Percentiles rank a stretch among this genome's conserved stretches.
Conservation (phyloP, 371 early-diverging fungal species). For the Synchytrium microbalum region DNA sequence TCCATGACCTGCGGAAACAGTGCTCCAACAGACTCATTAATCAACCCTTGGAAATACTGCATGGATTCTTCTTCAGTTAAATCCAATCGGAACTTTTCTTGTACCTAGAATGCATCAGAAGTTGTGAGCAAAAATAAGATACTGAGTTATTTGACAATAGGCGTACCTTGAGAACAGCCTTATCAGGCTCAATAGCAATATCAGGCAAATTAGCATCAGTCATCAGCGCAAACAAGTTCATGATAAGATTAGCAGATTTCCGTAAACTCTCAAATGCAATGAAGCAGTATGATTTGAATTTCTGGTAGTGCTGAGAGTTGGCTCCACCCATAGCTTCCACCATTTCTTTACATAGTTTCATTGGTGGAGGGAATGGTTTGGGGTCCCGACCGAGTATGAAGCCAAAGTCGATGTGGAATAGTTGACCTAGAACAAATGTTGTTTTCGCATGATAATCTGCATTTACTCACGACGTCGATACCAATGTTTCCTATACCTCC, state of each 20-base stretch:
- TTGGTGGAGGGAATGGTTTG: constrained; percentile 97
- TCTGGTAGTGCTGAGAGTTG: constrained; percentile 65
- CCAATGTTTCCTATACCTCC: constrained; percentile 45
- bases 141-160: constrained; percentile 3
- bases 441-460: neutral
- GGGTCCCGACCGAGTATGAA: constrained; percentile 97
- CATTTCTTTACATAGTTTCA: constrained; percentile 98
- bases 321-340: constrained; percentile 97
- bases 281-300: constrained; percentile 85
- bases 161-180: constrained; percentile 85
- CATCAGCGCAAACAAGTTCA: constrained; percentile 94
- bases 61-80: constrained; percentile 91
- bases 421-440: constrained; percentile 45
- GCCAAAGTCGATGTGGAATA: constrained; percentile 98
- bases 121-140: neutral
- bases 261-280: constrained; percentile 87
- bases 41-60: constrained; percentile 79
- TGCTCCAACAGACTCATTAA: constrained; percentile 88
- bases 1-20: constrained; percentile 97
- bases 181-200: constrained; percentile 93
- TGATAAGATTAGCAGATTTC: constrained; percentile 84
- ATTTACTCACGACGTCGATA: neutral
- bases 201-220: constrained; percentile 89
- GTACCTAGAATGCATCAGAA: constrained; percentile 48
- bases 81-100: constrained; percentile 88